Base-by-base conservation (phyloP, 2,329 filamentous ascomycete species). In the Monilinia fructicola region DNA sequence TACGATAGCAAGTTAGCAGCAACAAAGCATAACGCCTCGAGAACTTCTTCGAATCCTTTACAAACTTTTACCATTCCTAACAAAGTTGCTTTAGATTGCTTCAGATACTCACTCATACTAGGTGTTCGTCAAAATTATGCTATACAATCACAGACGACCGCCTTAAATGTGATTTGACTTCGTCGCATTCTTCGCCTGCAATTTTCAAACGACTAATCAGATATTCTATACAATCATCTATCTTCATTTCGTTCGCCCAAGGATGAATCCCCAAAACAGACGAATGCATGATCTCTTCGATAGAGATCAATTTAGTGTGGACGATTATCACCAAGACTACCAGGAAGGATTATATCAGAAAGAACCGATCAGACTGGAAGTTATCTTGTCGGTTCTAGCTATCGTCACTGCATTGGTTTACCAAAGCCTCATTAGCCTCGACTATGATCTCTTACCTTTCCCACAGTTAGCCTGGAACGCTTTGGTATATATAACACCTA, bases 381-480 rank as follows among this genome's bases (percentile, higher is more conserved):
- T 69, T 28, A 54, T 75, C 40, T 50, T 76, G 38, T 68, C 73
- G 11, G 5, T 73, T 11, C 26, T 74, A n/a, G 40, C 77, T 35
- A 72, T 73, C 53, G 40, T 71, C 26, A 6, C 70, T 31, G 69
- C 73, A 6, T 14, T 76, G 44, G 59, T 75, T 42, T 77, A 77
- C 63, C 72, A 76, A 21, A 69, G 72, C 11, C 63, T 76, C n/a
- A 67, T 67, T 26, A 61, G 61, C 38, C 67, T 74, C 28, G 75
- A 76, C 63, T 78, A 75, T 71, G 73, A 77, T 67, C 73, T 79
- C 28, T 71, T 81, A 6, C 75, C 78, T 70, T 72, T 82, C 72
- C 74, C 79, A 67, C 79, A 82, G 71, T 75, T 87, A 63, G 73
- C 87, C 48, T 91, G 89, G 88, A 84, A 90, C 77, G 76, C 77